Evolutionary conservation across 2,329 filamentous ascomycete species (phyloP), one percentile per base, ranked within the genome.

Genomic region (Bipolaris sorokiniana): DNA sequence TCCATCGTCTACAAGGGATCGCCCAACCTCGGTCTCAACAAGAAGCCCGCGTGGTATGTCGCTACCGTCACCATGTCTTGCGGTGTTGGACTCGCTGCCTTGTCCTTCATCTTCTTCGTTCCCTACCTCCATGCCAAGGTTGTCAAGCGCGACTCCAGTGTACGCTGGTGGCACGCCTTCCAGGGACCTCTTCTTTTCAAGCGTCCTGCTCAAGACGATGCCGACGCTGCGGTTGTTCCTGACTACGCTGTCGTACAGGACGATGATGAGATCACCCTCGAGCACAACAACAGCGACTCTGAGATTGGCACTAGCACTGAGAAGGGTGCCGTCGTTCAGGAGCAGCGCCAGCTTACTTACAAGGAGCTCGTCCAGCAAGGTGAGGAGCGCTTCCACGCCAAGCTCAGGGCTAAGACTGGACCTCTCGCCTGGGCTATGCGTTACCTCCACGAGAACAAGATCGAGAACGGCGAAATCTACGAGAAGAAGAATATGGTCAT

Each of bases 401-500:
- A 85, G 66, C 86, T 94, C 51, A 78, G 84, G 54, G 79, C 84
- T 75, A 83, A 81, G 56, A 78, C 79, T 1, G 89, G 90, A 23
- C 89, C 88, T 48, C 82, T 94, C n/a, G 90, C 87, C 67, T 93
- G 90, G 90, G 91, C 89, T 36, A 90, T 94, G 88, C 89, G 90
- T 66, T 85, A 82, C 48, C 86, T 93, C 18, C 89, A 86, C 71
- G 82, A 90, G 68, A 90, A 92, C 80, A 89, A 86, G 46, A 84
- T 91, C 78, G 88, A 88, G 16, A 75, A 86, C 16, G 91, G 90
- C 50, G 82, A 88, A 69, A 83, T 93, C 62, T 91, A 94, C 78
- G 90, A 94, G 78, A 67, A 83, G 18, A 80, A 87, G 77, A 94
- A 94, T 82, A 78, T 92, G 60, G 83, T 82, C 71, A 83, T 83